Evolutionary conservation across 306 rosid species (phyloP).

Genomic region (Sindora glabra): DNA sequence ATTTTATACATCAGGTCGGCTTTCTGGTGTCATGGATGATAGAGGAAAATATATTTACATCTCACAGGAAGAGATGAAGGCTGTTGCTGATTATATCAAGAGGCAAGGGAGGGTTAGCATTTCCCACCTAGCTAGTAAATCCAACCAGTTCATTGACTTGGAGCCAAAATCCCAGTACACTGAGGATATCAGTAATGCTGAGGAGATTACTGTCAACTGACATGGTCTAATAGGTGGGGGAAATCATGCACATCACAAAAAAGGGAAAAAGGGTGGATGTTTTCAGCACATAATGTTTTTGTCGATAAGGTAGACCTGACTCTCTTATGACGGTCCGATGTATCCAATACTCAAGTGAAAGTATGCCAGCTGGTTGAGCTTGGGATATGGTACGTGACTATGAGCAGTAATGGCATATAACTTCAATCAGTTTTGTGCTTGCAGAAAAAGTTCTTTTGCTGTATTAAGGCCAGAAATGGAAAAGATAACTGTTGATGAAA

Average conservation of each 20-base stretch:
- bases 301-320: neutral
- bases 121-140: conserved; percentile 88
- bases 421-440: neutral
- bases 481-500: neutral
- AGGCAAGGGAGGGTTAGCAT: conserved; percentile 93
- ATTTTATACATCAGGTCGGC: conserved; percentile 48
- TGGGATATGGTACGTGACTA: conserved; percentile 14
- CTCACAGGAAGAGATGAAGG: conserved; percentile 90
- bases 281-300: neutral
- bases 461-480: neutral
- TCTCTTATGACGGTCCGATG: neutral
- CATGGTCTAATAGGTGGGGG: neutral
- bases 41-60: conserved; percentile 92
- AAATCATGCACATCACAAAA: no score
- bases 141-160: conserved; percentile 96
- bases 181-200: conserved; percentile 45
- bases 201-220: conserved; percentile 61
- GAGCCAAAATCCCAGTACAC: conserved; percentile 68
- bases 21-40: conserved; percentile 98
- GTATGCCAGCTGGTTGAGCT: neutral
- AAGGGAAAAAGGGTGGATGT: no score
- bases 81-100: conserved; percentile 84
- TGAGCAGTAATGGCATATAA: conserved; percentile 14
- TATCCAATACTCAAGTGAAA: neutral
- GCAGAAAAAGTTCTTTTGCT: neutral